Evolutionary conservation across 345 rosid species (phyloP).

Genomic region (Xanthoceras sorbifolium): DNA sequence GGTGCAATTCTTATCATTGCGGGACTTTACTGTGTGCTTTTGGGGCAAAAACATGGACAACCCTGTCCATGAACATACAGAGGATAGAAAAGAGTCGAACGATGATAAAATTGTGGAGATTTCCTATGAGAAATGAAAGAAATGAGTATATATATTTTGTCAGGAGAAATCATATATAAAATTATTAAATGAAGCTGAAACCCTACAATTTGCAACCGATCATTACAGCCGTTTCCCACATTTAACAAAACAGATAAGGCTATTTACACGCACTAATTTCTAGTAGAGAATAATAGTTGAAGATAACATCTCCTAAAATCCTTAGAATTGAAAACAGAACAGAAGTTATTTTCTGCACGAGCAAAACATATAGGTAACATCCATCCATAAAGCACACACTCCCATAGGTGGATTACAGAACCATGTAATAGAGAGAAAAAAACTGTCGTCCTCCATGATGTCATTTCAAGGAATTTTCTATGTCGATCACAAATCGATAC

Average conservation of each 20-base stretch:
- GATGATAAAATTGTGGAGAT: constrained; percentile 12
- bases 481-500: constrained; percentile 85
- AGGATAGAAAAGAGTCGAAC: neutral
- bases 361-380: too few species aligned
- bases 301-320: too few species aligned
- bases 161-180: too few species aligned
- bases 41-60: constrained; percentile 43
- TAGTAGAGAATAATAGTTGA: too few species aligned
- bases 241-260: too few species aligned
- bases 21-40: constrained; percentile 41
- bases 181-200: neutral
- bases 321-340: too few species aligned
- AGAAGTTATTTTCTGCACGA: too few species aligned
- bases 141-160: neutral
- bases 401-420: neutral
- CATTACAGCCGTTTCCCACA: too few species aligned
- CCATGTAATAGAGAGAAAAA: neutral
- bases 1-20: constrained; percentile 36
- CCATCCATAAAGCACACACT: too few species aligned
- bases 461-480: constrained; percentile 68
- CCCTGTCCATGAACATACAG: neutral
- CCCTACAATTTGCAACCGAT: neutral
- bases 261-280: too few species aligned
- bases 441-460: neutral
- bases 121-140: constrained; percentile 1